Percentiles rank a stretch among this genome's conserved stretches.
These are phyloP conservation scores for Verticillium nubilum DNA, from an alignment of 2,329 filamentous ascomycete genomes.

Conservation along the genomic window DNA sequence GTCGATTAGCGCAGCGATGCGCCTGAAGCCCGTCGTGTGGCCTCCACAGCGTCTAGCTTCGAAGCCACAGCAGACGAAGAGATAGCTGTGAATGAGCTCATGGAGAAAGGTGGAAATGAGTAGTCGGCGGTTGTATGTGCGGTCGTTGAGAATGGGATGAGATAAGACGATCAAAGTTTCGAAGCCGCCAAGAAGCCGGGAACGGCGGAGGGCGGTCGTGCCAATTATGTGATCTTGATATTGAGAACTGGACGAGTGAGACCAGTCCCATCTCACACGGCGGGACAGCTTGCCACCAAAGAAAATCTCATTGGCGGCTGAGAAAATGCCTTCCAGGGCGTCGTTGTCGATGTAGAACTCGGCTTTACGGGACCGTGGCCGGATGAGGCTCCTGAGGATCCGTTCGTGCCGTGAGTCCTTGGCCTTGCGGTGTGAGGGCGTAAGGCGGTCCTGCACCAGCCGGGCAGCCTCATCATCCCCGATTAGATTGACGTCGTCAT, in stretches of 20 bases:
- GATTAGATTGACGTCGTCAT: constrained; percentile 29
- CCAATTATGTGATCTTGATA: constrained; percentile 54
- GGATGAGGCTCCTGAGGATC: constrained; percentile 53
- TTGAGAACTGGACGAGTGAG: constrained; percentile 39
- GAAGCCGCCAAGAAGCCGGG: constrained; percentile 41
- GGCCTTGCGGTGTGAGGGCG: constrained; percentile 35
- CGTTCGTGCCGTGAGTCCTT: constrained; percentile 49
- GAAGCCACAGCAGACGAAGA: constrained; percentile 58
- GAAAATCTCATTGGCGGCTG: constrained; percentile 57
- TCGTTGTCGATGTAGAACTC: constrained; percentile 52
- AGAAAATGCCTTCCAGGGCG: constrained; percentile 53
- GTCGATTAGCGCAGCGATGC: constrained; percentile 56
- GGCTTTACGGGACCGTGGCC: constrained; percentile 36
- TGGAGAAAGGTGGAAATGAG: constrained; percentile 62
- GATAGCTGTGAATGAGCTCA: constrained; percentile 62
- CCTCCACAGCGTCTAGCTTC: constrained; percentile 49
- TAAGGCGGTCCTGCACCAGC: constrained; percentile 42
- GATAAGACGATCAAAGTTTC: constrained; percentile 61
- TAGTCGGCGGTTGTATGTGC: constrained; percentile 51
- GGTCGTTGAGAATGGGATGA: constrained; percentile 49
- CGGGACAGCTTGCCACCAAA: constrained; percentile 50
- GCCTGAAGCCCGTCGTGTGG: constrained; percentile 54
- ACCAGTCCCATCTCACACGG: constrained; percentile 61
- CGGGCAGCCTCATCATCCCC: constrained; percentile 42
- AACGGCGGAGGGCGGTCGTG: constrained; percentile 53